Evolutionary conservation across 352 stramenopile genomes (phyloP), one percentile per base, ranked within the genome.

Genomic region (Globisporangium megalacanthum): DNA sequence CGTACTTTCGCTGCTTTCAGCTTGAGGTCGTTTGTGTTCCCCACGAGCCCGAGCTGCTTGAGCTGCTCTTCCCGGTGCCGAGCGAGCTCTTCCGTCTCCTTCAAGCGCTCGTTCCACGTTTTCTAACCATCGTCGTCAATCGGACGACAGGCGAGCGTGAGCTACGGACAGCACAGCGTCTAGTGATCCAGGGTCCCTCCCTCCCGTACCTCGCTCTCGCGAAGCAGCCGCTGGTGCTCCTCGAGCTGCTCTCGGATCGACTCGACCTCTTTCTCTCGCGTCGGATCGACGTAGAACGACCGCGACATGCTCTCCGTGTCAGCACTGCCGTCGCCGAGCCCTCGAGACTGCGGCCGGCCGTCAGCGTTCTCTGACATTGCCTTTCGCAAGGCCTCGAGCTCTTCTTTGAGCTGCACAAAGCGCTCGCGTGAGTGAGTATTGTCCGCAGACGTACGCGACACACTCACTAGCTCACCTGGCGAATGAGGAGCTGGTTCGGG

Each of bases 401-500:
- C 82, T 61, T 91, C 82, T 75, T 91, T 92, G 15, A 92, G 60
- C 75, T 92, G 58, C 44, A 29, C 6, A 31, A 10, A 10, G 1
- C 5, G 3, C 7, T 8, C 20, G 44, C 7, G 25, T 4, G 25
- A 29, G 25, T 29, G 25, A 29, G 4, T 11, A n/a, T n/a, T n/a
- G 44, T 49, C 22, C 29, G 19, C 10, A 31, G 10, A 3, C 1
- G 2, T 29, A 11, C 19, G n/a, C 8, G 15, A 11, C 13, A 4
- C 42, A 9, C 5, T 47, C 5, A 29, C 25, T 17, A n/a, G 15
- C 33, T 20, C 68, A 91, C 75, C 64, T 87, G 75, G 6, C 85
- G 78, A 48, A 96, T 95, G 15, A 96, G 75, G 52, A 92, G 56
- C 62, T 94, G 81, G 39, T 89, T 96, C 6, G 87, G 88, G 52